Evolutionary conservation across 2,329 filamentous ascomycete species (phyloP), one percentile per base, ranked within the genome.

Genomic region (Nectriaceae sp.): DNA sequence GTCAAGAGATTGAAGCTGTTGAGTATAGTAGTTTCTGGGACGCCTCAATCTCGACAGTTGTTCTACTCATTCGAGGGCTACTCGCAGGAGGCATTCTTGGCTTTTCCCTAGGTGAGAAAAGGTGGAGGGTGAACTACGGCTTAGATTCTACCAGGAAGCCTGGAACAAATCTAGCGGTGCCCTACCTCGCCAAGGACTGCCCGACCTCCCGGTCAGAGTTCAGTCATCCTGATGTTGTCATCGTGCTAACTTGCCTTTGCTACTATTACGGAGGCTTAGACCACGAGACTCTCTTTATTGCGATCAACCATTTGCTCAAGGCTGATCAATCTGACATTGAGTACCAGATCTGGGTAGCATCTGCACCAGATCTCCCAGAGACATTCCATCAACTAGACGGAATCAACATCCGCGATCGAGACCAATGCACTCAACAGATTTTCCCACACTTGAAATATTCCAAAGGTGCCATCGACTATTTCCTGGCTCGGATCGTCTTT

Each of bases 81-180:
- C 63, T 89, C 8, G 78, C 80, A 0, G 65, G 71, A 1, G 77
- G 81, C 0, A 68, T 88, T 0, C 56, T 89, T 0, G 56, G 56
- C 0, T 85, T 84, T 48, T 70, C 69, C 0, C 66, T 88, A 1
- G 64, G 67, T 0, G 65, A 77, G 13, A 88, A 88, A 56, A 70
- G 84, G 2, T 89, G 82, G 80, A 67, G 79, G 3, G 84, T 89
- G 0, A 77, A 87, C 45, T 89, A 84, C 49, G 85, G 86, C 0
- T 68, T 80, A 0, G 76, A 83, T 56, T 50, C 57, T 0, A 57
- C 51, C 1, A 64, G 80, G 3, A 53, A 55, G 0, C 76, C 74
- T 0, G 40, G 48, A 1, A 79, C 75, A 0, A 69, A 62, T 42
- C 71, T 87, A 0, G 78, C 79, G 0, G 80, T 88, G 0, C 84